Conservation (phyloP, 169 alveolate species). For the Eimeria tenella region DNA sequence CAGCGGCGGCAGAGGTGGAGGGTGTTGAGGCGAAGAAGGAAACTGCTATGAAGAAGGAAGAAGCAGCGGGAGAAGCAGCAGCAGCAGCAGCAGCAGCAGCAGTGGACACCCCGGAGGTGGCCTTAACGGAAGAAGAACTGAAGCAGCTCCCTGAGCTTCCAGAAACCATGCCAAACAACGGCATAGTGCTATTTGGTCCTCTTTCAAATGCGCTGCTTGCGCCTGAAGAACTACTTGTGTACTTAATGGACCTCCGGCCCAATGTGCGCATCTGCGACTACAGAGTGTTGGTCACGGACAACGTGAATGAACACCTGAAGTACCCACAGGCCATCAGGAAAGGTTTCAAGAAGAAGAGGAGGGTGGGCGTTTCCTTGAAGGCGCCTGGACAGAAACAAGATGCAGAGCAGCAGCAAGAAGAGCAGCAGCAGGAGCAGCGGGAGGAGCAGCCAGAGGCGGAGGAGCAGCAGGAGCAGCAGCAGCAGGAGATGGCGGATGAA, state of each 20-base stretch:
- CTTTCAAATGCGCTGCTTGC: conserved; percentile 51
- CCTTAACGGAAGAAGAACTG: conserved; percentile 18
- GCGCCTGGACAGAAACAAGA: not conserved
- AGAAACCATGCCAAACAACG: conserved; percentile 48
- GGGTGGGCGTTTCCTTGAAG: conserved; percentile 20
- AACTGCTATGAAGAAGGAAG: not conserved
- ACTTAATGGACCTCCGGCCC: conserved; percentile 26
- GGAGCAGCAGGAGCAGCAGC: conserved; percentile 21
- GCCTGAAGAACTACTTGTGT: conserved; percentile 65
- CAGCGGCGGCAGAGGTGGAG: not conserved
- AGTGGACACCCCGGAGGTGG: not conserved
- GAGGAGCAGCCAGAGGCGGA: conserved; percentile 19
- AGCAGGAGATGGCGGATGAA: not conserved
- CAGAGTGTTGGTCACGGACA: not conserved
- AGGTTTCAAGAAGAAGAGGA: not conserved
- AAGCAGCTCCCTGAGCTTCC: conserved; percentile 46
- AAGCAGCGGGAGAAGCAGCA: conserved; percentile 7
- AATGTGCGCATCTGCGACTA: conserved; percentile 43
- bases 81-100: conserved; percentile 8
- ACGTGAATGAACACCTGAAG: not conserved
- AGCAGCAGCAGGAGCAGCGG: conserved; percentile 47
- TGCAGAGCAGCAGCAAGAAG: not conserved
- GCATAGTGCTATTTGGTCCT: conserved; percentile 69
- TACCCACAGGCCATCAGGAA: not conserved
- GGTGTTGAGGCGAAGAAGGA: not conserved